Conservation (phyloP, 768 basidiomycete genomes). For the Calocybe indica region DNA sequence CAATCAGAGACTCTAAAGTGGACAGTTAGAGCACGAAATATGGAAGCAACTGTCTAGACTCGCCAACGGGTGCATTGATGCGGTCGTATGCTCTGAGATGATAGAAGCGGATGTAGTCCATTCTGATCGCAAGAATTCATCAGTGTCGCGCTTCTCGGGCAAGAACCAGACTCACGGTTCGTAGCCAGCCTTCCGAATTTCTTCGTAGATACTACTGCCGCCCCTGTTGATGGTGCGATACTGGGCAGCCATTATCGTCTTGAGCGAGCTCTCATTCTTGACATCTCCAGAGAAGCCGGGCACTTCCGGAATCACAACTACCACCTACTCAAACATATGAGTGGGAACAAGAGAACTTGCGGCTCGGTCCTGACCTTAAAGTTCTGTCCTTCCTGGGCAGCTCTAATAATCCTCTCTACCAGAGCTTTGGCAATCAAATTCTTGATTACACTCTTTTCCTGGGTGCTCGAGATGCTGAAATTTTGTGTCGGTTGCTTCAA, state of each 20-base stretch:
- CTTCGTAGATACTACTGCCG: conserved; percentile 80
- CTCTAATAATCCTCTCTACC: conserved; percentile 79
- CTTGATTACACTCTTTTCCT: conserved; percentile 55
- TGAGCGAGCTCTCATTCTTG: conserved; percentile 54
- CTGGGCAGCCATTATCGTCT: conserved; percentile 85
- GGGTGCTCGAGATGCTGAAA: conserved; percentile 71
- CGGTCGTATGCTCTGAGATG: conserved; percentile 90
- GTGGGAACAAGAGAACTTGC: neutral
- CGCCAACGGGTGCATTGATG: conserved; percentile 71
- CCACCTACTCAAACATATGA: conserved; percentile 42
- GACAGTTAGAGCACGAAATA: neutral
- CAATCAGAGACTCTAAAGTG: conserved; percentile 38
- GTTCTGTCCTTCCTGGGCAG: conserved; percentile 60
- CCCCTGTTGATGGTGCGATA: conserved; percentile 90
- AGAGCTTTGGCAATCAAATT: conserved; percentile 84
- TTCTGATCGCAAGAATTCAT: conserved; percentile 29
- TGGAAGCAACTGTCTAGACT: conserved; percentile 11
- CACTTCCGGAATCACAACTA: conserved; percentile 85
- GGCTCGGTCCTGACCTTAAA: conserved; percentile 54
- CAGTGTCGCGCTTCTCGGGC: neutral
- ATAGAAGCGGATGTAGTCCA: conserved; percentile 86
- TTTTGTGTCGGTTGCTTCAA: conserved; percentile 5
- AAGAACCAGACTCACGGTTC: conserved; percentile 57
- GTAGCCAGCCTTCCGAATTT: conserved; percentile 67
- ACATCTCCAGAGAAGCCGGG: conserved; percentile 87